These are phyloP conservation scores for Cystobasidium slooffiae DNA, from an alignment of 1,284 basidiomycete genomes.

Conservation along the genomic window DNA sequence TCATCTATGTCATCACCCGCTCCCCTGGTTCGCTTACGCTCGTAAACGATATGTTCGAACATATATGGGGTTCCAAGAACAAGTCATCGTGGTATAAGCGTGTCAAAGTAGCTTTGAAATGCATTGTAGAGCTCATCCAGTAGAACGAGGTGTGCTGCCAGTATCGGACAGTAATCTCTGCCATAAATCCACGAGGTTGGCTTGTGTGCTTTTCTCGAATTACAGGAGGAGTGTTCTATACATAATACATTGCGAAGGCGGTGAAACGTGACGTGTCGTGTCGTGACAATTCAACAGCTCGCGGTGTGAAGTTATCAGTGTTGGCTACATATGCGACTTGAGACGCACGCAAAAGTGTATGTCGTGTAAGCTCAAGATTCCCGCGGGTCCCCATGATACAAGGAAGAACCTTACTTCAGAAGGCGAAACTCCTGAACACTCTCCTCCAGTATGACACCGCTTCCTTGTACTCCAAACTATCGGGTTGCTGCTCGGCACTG, in stretches of 20 bases:
- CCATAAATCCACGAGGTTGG: no score
- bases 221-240: no score
- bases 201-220: no score
- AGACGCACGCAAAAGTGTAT: no score
- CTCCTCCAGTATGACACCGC: constrained; percentile 39
- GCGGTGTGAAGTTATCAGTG: no score
- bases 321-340: no score
- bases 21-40: constrained; percentile 6
- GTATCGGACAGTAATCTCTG: no score
- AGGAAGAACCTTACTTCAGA: not conserved
- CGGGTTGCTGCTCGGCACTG: not conserved
- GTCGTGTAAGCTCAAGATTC: no score
- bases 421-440: constrained; percentile 26
- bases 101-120: not conserved
- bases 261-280: no score
- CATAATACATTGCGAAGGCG: no score
- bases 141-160: no score
- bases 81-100: not conserved
- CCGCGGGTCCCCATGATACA: not conserved
- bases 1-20: not conserved
- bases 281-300: no score
- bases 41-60: not conserved
- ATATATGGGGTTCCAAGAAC: not conserved
- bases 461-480: not conserved
- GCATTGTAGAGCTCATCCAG: constrained; percentile 2